Conservation (phyloP, 768 basidiomycete species). For the Phaffia tasmanica region DNA sequence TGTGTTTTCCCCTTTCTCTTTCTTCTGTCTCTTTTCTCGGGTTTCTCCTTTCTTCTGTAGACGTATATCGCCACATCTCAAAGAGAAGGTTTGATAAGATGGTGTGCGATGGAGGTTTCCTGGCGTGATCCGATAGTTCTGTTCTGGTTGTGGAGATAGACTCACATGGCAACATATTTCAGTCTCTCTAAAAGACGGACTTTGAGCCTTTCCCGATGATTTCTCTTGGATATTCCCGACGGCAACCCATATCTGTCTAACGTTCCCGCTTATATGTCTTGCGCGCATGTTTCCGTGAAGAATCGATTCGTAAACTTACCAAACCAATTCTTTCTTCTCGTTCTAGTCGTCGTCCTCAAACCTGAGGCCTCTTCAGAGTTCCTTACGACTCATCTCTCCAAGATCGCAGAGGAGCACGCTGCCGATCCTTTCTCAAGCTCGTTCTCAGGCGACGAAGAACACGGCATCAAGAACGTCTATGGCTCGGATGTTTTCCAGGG, state of each 20-base stretch:
- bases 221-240: background rate
- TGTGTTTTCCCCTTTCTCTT: background rate
- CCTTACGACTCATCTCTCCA: conserved; percentile 16
- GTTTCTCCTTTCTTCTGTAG: too few species aligned
- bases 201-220: background rate
- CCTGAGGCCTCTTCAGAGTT: conserved; percentile 1
- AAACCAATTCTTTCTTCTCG: conserved; percentile 39
- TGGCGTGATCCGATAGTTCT: background rate
- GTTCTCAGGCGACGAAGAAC: conserved; percentile 4
- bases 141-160: background rate
- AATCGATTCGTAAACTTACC: too few species aligned
- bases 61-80: background rate
- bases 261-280: background rate
- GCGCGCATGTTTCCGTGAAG: too few species aligned
- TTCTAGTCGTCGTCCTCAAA: conserved; percentile 32
- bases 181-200: background rate
- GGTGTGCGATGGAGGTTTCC: background rate
- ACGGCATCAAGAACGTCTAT: conserved; percentile 55
- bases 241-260: too few species aligned
- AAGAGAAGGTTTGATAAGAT: background rate
- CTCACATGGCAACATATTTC: background rate
- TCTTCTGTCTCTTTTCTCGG: background rate
- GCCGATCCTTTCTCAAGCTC: conserved; percentile 4
- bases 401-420: conserved; percentile 4
- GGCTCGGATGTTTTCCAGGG: conserved; percentile 51